Evolutionary conservation across 176 grass and related monocot species (phyloP).

Genomic region (Lolium perenne): DNA sequence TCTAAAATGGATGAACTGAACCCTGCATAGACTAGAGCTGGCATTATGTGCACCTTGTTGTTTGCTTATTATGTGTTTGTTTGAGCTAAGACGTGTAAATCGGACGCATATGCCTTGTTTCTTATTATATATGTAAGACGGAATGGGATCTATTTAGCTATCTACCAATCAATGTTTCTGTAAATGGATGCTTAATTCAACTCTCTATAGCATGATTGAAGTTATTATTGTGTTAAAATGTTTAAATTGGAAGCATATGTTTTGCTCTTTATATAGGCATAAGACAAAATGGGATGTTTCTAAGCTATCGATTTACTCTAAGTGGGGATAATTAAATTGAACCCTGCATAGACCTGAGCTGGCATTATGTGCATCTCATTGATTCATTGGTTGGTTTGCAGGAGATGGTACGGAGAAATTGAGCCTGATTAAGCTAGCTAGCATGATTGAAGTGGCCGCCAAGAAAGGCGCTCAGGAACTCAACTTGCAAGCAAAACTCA

Average conservation of each 20-base stretch:
- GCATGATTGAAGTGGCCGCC: constrained; percentile 83
- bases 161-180: neutral
- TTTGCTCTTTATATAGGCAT: too few relatives aligned
- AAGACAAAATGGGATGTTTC: too few relatives aligned
- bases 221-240: constrained; percentile 11
- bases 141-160: neutral
- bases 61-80: too few relatives aligned
- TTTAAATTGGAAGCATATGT: neutral
- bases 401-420: constrained; percentile 67
- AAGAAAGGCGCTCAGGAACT: constrained; percentile 76
- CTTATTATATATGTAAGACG: too few relatives aligned
- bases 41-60: too few relatives aligned
- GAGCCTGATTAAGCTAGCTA: constrained; percentile 87
- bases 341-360: neutral
- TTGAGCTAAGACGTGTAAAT: too few relatives aligned
- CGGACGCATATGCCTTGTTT: too few relatives aligned
- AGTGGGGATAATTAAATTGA: neutral
- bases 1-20: too few relatives aligned
- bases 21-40: too few relatives aligned
- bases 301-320: neutral
- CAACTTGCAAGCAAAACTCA: constrained; percentile 74
- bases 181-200: neutral
- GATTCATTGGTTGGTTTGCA: constrained; percentile 50
- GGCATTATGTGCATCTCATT: constrained; percentile 30
- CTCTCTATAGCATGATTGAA: neutral